Base-by-base conservation (phyloP, 2,329 filamentous ascomycete genomes). In the Piedraia hortae region DNA sequence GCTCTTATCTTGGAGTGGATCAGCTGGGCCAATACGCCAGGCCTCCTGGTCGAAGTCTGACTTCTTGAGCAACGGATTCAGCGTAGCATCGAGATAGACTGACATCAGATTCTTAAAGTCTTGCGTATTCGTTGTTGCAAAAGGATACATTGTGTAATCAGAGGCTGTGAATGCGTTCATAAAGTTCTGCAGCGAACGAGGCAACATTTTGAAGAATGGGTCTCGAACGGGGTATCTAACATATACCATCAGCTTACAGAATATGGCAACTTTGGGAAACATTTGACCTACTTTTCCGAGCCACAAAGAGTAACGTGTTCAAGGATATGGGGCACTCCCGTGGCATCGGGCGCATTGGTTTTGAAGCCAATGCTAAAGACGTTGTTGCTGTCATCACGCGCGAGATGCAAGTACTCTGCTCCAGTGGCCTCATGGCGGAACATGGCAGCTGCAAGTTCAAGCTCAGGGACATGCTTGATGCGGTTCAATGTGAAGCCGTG, bases 181-280 rank as follows among this genome's bases (percentile, higher is more conserved):
- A 42, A 91, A 97, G 48, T 93, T 97, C 31, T 85, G 91, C n/a
- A 97, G 59, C 4, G 85, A 91, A 35, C 85, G 67, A 11, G 85
- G 85, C 12, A 97, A 61, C 85, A 97, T 97, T 59, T 93, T 97
- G 57, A 97, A 97, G 56, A 97, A 97, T 0, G 85, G 85, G 40
- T 97, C 85, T 29, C 85, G 75, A 26, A 97, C 82, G n/a, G 85
- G 85, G 42, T 80, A 89, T 45, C 74, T 82, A 41, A 22, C 26
- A 20, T 12, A 16, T 12, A n/a, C 20, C 19, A 26, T 26, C 24
- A 26, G 24, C 24, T 21, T 26, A 24, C 16, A 6, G n/a, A n/a
- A n/a, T n/a, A n/a, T n/a, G n/a, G n/a, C n/a, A n/a, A n/a, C n/a
- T n/a, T n/a, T n/a, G n/a, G n/a, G n/a, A n/a, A n/a, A n/a, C n/a